phyloP scores from a whole-genome alignment of 2,329 filamentous ascomycete species.

The Penicillium griseofulvum region DNA sequence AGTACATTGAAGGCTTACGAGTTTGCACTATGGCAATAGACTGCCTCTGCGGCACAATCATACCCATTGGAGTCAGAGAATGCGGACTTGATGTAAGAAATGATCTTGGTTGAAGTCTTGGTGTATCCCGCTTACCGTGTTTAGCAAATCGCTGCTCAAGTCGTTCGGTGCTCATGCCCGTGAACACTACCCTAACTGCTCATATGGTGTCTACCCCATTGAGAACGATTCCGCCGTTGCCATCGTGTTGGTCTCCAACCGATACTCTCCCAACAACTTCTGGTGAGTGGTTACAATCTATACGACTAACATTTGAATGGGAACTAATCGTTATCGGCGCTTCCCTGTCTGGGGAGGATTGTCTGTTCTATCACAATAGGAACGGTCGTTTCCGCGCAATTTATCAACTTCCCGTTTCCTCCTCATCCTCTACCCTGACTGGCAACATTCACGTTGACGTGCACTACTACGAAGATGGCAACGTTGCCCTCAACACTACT shows the following conservation, averaged over 20 bases:
- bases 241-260: conserved; percentile 85
- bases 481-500: conserved; percentile 87
- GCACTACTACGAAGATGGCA: conserved; percentile 99
- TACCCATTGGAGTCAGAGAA: conserved; percentile 74
- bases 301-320: neutral
- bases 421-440: conserved; percentile 57
- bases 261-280: conserved; percentile 97
- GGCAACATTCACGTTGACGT: conserved; percentile 90
- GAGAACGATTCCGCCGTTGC: conserved; percentile 73
- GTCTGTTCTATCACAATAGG: conserved; percentile 48
- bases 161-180: conserved; percentile 70
- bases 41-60: conserved; percentile 78
- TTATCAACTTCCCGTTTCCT: conserved; percentile 74
- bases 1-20: conserved; percentile 8
- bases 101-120: neutral
- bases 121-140: neutral
- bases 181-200: conserved; percentile 84
- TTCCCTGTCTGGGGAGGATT: neutral
- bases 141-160: conserved; percentile 82
- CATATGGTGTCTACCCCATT: conserved; percentile 78
- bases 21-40: conserved; percentile 48
- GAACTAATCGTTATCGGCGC: neutral
- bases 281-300: conserved; percentile 57
- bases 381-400: conserved; percentile 94
- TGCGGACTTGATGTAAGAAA: conserved; percentile 71